Conservation (phyloP, 257 asterid species). For the Solanum pennellii region DNA sequence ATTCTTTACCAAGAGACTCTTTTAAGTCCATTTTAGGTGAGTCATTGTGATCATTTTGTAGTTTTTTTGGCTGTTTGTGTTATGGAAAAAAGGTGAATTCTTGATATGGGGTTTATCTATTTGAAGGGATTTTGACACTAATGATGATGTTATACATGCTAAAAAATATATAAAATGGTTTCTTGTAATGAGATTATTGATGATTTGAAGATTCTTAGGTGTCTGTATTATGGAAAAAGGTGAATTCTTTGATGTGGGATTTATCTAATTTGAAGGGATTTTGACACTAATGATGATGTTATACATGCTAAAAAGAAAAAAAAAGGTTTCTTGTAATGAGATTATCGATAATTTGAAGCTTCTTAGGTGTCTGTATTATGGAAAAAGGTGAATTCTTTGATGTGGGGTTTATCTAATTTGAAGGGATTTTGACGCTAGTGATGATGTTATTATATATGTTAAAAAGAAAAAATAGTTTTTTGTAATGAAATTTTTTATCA, state of each 20-base stretch:
- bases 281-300: neutral
- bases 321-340: too few species aligned
- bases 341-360: too few species aligned
- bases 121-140: neutral
- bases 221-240: neutral
- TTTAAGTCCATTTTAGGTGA: slow-evolving; percentile 45
- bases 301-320: neutral
- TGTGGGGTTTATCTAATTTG: too few species aligned
- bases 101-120: neutral
- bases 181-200: neutral
- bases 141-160: neutral
- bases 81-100: neutral
- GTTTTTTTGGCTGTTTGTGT: neutral
- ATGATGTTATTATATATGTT: neutral
- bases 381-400: too few species aligned
- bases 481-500: neutral
- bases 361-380: too few species aligned
- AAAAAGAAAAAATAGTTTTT: neutral
- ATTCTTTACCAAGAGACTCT: slow-evolving; percentile 36
- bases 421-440: neutral
- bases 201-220: neutral
- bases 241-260: neutral
- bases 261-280: neutral
- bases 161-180: neutral
- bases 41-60: neutral